These are phyloP conservation scores for Lentinus tigrinus DNA, from an alignment of 768 basidiomycete genomes.

Conservation along the genomic window DNA sequence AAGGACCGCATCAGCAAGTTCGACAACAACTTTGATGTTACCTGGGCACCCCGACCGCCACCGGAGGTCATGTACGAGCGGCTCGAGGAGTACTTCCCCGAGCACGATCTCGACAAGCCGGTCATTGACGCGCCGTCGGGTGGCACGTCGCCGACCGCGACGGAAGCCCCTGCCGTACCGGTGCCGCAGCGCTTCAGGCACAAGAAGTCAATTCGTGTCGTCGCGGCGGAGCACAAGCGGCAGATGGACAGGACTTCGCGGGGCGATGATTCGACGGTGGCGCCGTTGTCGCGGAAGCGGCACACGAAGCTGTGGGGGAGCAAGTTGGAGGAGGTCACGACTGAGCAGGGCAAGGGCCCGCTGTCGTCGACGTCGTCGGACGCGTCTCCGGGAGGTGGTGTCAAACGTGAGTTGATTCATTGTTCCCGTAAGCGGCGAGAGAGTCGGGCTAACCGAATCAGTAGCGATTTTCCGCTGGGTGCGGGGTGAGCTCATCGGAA, in stretches of 20 bases:
- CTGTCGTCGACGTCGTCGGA: conserved; percentile 37
- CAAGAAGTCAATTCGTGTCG: conserved; percentile 91
- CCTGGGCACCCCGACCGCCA: conserved; percentile 88
- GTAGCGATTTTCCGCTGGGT: conserved; percentile 96
- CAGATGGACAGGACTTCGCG: conserved; percentile 69
- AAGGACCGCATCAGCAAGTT: conserved; percentile 28
- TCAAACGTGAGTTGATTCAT: conserved; percentile 52
- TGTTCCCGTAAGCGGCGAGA: neutral
- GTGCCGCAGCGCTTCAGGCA: conserved; percentile 48
- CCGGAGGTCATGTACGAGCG: conserved; percentile 93
- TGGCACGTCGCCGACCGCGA: conserved; percentile 71
- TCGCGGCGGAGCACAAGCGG: conserved; percentile 86
- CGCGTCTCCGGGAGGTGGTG: conserved; percentile 24
- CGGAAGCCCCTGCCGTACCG: conserved; percentile 45
- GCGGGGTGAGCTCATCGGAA: conserved; percentile 94
- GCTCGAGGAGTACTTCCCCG: conserved; percentile 93
- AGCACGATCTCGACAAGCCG: conserved; percentile 93
- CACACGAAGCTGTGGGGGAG: conserved; percentile 97
- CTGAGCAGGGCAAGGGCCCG: conserved; percentile 56
- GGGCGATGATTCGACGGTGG: conserved; percentile 47
- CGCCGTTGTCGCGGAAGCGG: conserved; percentile 66
- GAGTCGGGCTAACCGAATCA: neutral
- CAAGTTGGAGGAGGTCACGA: conserved; percentile 88
- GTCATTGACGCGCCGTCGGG: conserved; percentile 86
- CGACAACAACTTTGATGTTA: conserved; percentile 51